A percentile compares a stretch with the other conserved stretches of the same genome.
These are phyloP conservation scores for Hyphodiscus hymeniophilus DNA, from an alignment of 495 filamentous ascomycete species.

Conservation along the genomic window DNA sequence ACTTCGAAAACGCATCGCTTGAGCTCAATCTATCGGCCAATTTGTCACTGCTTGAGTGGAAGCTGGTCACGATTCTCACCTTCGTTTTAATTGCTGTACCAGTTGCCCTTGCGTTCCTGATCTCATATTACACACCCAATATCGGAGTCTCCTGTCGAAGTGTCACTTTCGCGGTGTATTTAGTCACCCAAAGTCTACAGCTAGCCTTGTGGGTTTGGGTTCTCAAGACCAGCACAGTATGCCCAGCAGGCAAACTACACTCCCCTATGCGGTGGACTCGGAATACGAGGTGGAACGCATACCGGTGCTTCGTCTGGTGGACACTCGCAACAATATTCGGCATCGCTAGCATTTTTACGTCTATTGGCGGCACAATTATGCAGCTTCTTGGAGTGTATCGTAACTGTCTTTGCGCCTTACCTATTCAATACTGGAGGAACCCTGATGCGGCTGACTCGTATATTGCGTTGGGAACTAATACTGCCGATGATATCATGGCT, in stretches of 20 bases:
- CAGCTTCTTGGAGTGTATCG: constrained; percentile 10
- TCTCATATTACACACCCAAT: constrained; percentile 31
- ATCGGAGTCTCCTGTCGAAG: constrained; percentile 33
- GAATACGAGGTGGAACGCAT: too few species aligned
- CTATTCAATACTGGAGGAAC: background rate
- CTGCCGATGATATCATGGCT: background rate
- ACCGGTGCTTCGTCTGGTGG: too few species aligned
- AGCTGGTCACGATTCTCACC: constrained; percentile 22
- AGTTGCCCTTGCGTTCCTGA: constrained; percentile 29
- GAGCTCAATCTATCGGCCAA: too few species aligned
- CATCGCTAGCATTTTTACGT: background rate
- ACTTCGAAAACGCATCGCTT: too few species aligned
- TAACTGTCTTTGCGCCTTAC: constrained; percentile 7
- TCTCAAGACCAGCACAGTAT: constrained; percentile 5
- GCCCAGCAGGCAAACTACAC: background rate
- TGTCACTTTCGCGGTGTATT: constrained; percentile 33
- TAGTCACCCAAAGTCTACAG: constrained; percentile 24
- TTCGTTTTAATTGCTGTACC: constrained; percentile 25
- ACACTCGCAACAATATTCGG: background rate
- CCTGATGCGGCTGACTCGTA: background rate
- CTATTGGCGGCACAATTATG: constrained; percentile 4
- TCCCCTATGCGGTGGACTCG: background rate
- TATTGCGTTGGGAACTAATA: constrained; percentile 3
- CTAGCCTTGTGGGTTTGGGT: constrained; percentile 17
- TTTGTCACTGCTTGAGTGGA: constrained; percentile 11